These are phyloP conservation scores for Penicillium sp. DNA, from an alignment of 2,329 filamentous ascomycete genomes.

Conservation along the genomic window DNA sequence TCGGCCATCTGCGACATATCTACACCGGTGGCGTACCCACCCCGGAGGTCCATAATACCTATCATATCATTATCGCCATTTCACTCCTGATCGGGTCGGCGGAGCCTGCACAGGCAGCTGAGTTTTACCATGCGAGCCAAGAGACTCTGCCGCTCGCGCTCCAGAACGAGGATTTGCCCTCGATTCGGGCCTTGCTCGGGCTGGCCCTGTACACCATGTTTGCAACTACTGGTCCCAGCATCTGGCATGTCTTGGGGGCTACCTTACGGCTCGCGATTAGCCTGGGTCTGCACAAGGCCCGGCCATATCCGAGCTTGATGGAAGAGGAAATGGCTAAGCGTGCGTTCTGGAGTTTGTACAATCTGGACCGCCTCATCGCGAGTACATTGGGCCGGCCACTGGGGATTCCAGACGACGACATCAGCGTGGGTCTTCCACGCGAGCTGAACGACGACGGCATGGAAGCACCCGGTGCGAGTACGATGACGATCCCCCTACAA, in stretches of 20 bases:
- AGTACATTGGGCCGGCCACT: conserved; percentile 44
- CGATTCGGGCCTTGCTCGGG: conserved; percentile 40
- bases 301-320: conserved; percentile 28
- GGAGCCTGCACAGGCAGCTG: conserved; percentile 33
- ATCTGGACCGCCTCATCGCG: conserved; percentile 46
- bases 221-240: conserved; percentile 40
- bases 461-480: conserved; percentile 38
- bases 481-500: conserved; percentile 44
- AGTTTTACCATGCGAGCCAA: conserved; percentile 41
- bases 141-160: conserved; percentile 37
- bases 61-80: conserved; percentile 43
- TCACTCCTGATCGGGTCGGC: conserved; percentile 38
- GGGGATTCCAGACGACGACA: conserved; percentile 47
- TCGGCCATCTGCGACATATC: conserved; percentile 36
- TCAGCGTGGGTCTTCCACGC: conserved; percentile 40
- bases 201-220: conserved; percentile 43
- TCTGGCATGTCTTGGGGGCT: conserved; percentile 44
- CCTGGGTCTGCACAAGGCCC: conserved; percentile 40
- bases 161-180: conserved; percentile 43
- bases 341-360: conserved; percentile 49
- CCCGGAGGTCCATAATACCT: conserved; percentile 38
- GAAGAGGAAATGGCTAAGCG: conserved; percentile 46
- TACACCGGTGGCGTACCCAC: conserved; percentile 37
- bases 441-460: conserved; percentile 45
- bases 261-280: conserved; percentile 42